phyloP scores from a whole-genome alignment of 805 yeast species.

The Lipomyces lipofer region DNA sequence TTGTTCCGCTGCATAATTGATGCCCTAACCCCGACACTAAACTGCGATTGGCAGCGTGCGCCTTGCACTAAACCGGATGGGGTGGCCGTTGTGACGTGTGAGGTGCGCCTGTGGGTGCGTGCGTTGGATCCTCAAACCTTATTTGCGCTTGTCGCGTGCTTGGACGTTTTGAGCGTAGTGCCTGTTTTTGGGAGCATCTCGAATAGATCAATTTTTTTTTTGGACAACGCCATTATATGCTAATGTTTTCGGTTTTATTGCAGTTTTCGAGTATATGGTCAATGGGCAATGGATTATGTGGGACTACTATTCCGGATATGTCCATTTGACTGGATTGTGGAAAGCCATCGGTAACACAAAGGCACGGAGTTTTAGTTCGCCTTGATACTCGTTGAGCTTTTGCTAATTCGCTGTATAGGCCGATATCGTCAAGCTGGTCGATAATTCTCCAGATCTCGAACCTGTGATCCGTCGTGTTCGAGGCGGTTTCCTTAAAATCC shows the following conservation, averaged over 20 bases:
- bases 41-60: neutral
- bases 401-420: constrained; percentile 41
- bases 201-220: no score
- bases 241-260: constrained; percentile 36
- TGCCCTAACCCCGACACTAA: neutral
- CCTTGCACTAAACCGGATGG: neutral
- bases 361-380: constrained; percentile 18
- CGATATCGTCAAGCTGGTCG: constrained; percentile 71
- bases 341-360: constrained; percentile 67
- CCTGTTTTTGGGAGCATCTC: no score
- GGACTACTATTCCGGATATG: constrained; percentile 83
- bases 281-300: constrained; percentile 77
- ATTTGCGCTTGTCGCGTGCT: no score
- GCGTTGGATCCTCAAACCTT: no score
- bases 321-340: constrained; percentile 87
- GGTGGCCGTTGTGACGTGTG: no score
- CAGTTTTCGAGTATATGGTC: constrained; percentile 70
- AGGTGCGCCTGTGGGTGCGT: no score
- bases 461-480: constrained; percentile 69
- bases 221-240: no score
- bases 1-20: no score
- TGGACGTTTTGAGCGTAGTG: no score
- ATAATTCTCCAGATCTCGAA: constrained; percentile 61
- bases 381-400: neutral
- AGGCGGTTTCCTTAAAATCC: constrained; percentile 89